Base-by-base conservation (phyloP, 2,329 filamentous ascomycete species). In the Sporothrix sp. region DNA sequence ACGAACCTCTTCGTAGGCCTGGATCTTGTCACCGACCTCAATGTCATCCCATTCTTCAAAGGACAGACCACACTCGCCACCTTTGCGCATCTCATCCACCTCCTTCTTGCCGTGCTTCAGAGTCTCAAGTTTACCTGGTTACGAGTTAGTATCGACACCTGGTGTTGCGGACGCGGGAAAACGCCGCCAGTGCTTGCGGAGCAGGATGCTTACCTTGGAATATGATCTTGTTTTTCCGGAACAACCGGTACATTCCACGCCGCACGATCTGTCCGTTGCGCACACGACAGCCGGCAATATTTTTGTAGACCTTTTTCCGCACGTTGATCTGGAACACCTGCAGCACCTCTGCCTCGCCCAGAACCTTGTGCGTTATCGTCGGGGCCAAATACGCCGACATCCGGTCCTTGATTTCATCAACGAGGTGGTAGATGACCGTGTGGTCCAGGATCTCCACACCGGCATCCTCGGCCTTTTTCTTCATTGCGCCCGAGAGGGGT, bases 61-160 rank as follows among this genome's bases (percentile, higher is more conserved):
- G 48, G 80, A 82, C 58, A 98, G 83, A 58, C 93, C 93, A 61
- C 93, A 98, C 67, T 98, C 93, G n/a, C 77, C 80, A 52, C 89
- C 90, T 68, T 95, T 97, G 60, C 81, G 82, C 81, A 95, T 93
- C 62, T 95, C 87, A 40, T 73, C 72, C 27, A 93, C 86, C 57
- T 96, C 87, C 65, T 94, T 94, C 75, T 97, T 96, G 65, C 85
- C 81, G 61, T 94, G 86, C 70, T 93, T 96, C 52, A 98, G 79
- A 1, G 87, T 87, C 16, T 80, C 76, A 38, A 97, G 78, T 47
- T 75, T 76, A 57, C 90, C 91, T 95, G 52, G 3, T 23, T 35
- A 20, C n/a, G n/a, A n/a, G n/a, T n/a, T n/a, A n/a, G n/a, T n/a
- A n/a, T n/a, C n/a, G n/a, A n/a, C n/a, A n/a, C n/a, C n/a, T n/a